Base-by-base conservation (phyloP, 768 basidiomycete genomes). In the Boletus rubescentipes region DNA sequence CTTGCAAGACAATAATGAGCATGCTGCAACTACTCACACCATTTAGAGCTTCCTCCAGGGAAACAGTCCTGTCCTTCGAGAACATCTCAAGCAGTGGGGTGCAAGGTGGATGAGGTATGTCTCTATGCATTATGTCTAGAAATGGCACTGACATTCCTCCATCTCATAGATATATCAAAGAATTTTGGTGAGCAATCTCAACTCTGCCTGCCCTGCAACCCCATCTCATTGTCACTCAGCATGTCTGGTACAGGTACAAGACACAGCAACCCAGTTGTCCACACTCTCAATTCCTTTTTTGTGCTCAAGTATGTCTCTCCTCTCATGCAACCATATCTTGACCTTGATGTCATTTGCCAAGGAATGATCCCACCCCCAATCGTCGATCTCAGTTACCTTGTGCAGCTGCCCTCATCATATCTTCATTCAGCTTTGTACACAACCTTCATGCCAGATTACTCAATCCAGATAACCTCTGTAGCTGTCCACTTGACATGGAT, bases 231-330 rank as follows among this genome's bases (percentile, higher is more conserved):
- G 26, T 26, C 26, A 6, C 26, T 26, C 26, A 6, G 26, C 6
- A 6, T 6, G 26, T 26, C 26, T 6, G 30, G 32, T 15, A 18
- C 61, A 84, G 83, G 89, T 93, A 93, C 60, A 77, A 97, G 39
- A 3, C 89, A 93, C 67, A 84, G 85, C 56, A 92, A 97, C 60
- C 92, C 94, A 0, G 94, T 99, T 34, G 96, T 98, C 2, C 81
- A 98, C 51, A 87, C 89, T 37, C 78, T 98, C 61, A 99, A 98
- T 65, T 96, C 96, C 0, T 99, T 94, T 79, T 98, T 99, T 68
- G 91, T 98, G 8, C 85, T 98, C 59, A 93, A 97, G 93, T 95
- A 65, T 54, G 91, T 8, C 76, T 21, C 21, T 18, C 36, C 48
- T 35, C 10, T 2, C 5, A 31, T 26, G n/a, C 0, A 16, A 31